Base-by-base conservation (phyloP, 345 rosid species). In the Dovyalis caffra region DNA sequence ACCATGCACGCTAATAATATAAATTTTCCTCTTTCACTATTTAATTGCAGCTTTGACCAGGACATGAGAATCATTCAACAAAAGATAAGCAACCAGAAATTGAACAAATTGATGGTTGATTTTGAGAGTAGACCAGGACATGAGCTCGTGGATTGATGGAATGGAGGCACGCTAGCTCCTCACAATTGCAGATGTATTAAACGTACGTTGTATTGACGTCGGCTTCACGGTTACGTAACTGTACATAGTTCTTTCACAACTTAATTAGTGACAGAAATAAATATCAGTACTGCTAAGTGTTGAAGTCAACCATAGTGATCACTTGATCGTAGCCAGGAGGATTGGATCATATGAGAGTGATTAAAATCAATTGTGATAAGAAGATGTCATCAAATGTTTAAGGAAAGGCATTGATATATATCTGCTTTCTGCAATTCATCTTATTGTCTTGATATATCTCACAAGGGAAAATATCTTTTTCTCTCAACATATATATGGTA, bases 51-150 rank as follows among this genome's bases (percentile, higher is more conserved):
- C 45, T 51, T 61, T 33, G 88, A 83, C 37, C 74, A 81, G 28
- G 87, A 80, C 8, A 45, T 53, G 78, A 81, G 72, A 75, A 80
- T 81, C 20, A 80, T 84, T 38, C 83, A 82, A n/a, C 88, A 84
- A 51, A 79, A 75, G 80, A 80, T 87, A 74, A 80, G 87, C 83
- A 82, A 77, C 89, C 83, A 86, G 82, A 89, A 89, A 77, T 76
- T 89, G 77, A 86, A 87, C 81, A 77, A 86, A 72, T 58, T 85
- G 81, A 85, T 85, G 87, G 82, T 83, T 72, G 82, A 79, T 62
- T 86, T 73, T 56, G 77, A 79, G 67, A 69, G 66, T 20, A 35
- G 31, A 33, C 34, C 53, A n/a, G n/a, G n/a, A n/a, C n/a, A n/a
- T 23, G 45, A 37, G 69, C 28, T 9, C 8, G 35, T 35, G 45